These are phyloP conservation scores for Ogataea zsoltii DNA, from an alignment of 805 yeast genomes.

Conservation along the genomic window DNA sequence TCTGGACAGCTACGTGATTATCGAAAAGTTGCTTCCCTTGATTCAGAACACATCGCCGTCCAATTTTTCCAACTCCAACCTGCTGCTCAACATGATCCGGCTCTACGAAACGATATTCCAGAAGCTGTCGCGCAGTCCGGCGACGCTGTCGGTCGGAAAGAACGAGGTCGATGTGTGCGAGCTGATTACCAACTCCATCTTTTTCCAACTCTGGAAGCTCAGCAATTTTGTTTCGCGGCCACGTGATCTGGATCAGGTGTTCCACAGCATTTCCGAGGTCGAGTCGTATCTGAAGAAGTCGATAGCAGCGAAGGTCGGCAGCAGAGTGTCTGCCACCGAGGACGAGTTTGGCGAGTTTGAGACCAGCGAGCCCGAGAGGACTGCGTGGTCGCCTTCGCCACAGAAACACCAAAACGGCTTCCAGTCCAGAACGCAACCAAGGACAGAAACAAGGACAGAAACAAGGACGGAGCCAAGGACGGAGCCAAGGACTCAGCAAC, in stretches of 20 bases:
- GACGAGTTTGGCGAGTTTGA: constrained; percentile 22
- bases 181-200: constrained; percentile 32
- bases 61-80: constrained; percentile 32
- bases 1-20: constrained; percentile 68
- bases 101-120: constrained; percentile 33
- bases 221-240: constrained; percentile 24
- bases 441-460: too few species aligned
- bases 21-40: constrained; percentile 81
- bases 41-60: constrained; percentile 42
- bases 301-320: constrained; percentile 18
- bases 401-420: too few species aligned
- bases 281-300: constrained; percentile 23
- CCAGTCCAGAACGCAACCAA: too few species aligned
- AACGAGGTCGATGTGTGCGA: constrained; percentile 29
- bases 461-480: too few species aligned
- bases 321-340: constrained; percentile 6
- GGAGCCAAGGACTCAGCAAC: too few species aligned
- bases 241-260: constrained; percentile 25
- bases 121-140: constrained; percentile 24
- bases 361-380: neutral
- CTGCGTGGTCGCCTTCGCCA: neutral
- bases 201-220: constrained; percentile 38
- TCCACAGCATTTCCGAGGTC: constrained; percentile 18
- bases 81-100: constrained; percentile 31
- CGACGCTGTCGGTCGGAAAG: constrained; percentile 26